A percentile compares a stretch with the other conserved stretches of the same genome.
Conservation (phyloP, 129 eudicot species). For the Ambrosia artemisiifolia region DNA sequence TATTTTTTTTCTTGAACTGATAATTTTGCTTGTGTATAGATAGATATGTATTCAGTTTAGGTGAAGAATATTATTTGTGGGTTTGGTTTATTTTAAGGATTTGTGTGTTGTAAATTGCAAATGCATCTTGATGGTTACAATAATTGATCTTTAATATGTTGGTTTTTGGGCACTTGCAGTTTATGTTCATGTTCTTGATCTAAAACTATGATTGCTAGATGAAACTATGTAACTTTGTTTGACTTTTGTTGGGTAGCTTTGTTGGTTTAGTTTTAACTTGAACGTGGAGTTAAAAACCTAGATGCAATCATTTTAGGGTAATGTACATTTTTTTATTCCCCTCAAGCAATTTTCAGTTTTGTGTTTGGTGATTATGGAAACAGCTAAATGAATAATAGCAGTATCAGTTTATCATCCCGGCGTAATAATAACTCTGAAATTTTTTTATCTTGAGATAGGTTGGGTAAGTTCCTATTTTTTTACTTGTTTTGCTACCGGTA, state of each 20-base stretch:
- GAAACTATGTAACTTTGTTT: slow-evolving; percentile 15
- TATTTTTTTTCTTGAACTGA: slow-evolving; percentile 24
- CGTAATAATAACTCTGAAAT: background rate
- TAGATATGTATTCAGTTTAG: slow-evolving; percentile 18
- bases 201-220: slow-evolving; percentile 19
- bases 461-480: background rate
- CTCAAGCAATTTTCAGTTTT: background rate
- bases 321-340: slow-evolving; percentile 9
- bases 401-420: background rate
- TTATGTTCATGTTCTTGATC: slow-evolving; percentile 26
- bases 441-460: slow-evolving; percentile 5
- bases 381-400: background rate
- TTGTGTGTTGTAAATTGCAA: slow-evolving; percentile 22
- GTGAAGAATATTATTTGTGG: slow-evolving; percentile 20
- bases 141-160: slow-evolving; percentile 34
- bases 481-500: background rate
- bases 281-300: slow-evolving; percentile 10
- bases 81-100: slow-evolving; percentile 17
- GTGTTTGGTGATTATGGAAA: slow-evolving; percentile 9
- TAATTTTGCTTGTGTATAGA: slow-evolving; percentile 18
- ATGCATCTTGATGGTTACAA: slow-evolving; percentile 32
- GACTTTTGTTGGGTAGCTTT: slow-evolving; percentile 12
- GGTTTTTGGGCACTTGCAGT: background rate
- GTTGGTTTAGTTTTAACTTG: background rate
- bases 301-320: slow-evolving; percentile 27